These are phyloP conservation scores for Remersonia thermophila DNA, from an alignment of 2,329 filamentous ascomycete species.

Conservation along the genomic window DNA sequence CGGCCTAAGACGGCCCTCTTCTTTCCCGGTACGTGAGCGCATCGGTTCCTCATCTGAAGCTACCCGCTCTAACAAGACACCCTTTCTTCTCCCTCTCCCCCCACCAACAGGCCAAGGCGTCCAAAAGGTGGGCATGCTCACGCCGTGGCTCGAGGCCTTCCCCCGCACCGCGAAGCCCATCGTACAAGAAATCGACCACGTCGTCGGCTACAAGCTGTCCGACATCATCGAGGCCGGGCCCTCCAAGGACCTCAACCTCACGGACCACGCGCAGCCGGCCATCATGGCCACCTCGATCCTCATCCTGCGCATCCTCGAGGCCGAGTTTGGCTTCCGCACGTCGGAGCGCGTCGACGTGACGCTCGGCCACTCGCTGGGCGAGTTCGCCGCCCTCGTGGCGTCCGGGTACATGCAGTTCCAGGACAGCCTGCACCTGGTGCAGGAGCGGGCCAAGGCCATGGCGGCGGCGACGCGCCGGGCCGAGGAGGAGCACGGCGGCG, in stretches of 20 bases:
- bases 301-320: slow-evolving; percentile 75
- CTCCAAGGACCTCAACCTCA: slow-evolving; percentile 63
- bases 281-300: slow-evolving; percentile 93
- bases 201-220: slow-evolving; percentile 63
- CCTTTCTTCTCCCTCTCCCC: too few species aligned
- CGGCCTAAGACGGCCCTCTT: slow-evolving; percentile 43
- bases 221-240: slow-evolving; percentile 69
- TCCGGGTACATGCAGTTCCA: slow-evolving; percentile 67
- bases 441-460: slow-evolving; percentile 72
- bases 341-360: slow-evolving; percentile 65
- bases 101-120: slow-evolving; percentile 64
- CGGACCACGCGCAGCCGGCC: slow-evolving; percentile 81
- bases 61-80: not conserved
- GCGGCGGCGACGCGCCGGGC: slow-evolving; percentile 59
- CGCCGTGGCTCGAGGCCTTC: slow-evolving; percentile 77
- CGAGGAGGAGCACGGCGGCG: slow-evolving; percentile 54
- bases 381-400: slow-evolving; percentile 83
- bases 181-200: slow-evolving; percentile 73
- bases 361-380: slow-evolving; percentile 81
- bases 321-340: slow-evolving; percentile 68
- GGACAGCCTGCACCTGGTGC: slow-evolving; percentile 67
- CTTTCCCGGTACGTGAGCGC: slow-evolving; percentile 37
- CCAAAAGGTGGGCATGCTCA: slow-evolving; percentile 77
- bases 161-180: slow-evolving; percentile 64
- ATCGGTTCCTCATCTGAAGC: slow-evolving; percentile 1